phyloP scores from a whole-genome alignment of 2,329 filamentous ascomycete genomes.

The Ampelomyces quisqualis region DNA sequence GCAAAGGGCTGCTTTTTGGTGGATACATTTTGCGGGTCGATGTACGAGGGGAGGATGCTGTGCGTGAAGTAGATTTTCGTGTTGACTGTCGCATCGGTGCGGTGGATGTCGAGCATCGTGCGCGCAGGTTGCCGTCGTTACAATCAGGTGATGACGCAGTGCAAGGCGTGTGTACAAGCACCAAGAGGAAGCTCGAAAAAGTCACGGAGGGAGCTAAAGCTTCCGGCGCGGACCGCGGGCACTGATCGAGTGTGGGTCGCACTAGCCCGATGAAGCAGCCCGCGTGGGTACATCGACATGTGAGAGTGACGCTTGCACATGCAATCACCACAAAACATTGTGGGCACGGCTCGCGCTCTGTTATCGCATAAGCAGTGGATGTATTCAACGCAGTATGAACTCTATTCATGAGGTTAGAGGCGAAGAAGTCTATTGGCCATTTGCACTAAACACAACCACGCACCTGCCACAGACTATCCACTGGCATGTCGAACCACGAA shows the following conservation, averaged over 20 bases:
- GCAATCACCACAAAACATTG: neutral
- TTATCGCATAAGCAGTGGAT: neutral
- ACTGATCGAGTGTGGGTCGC: slow-evolving; percentile 1
- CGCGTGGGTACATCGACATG: slow-evolving; percentile 5
- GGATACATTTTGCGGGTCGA: slow-evolving; percentile 59
- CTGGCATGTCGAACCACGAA: neutral
- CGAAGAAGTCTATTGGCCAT: neutral
- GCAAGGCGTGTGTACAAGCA: neutral
- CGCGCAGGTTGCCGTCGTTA: neutral
- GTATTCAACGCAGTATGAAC: neutral
- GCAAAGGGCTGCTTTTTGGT: slow-evolving; percentile 75
- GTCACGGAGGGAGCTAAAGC: slow-evolving; percentile 1
- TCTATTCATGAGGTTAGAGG: neutral
- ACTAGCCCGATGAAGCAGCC: too few relatives aligned
- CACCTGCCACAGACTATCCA: too few relatives aligned
- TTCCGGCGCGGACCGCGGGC: slow-evolving; percentile 1
- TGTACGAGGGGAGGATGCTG: slow-evolving; percentile 63
- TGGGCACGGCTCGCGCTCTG: too few relatives aligned
- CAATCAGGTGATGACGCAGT: too few relatives aligned
- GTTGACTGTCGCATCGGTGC: slow-evolving; percentile 34
- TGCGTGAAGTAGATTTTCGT: slow-evolving; percentile 75
- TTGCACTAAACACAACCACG: too few relatives aligned
- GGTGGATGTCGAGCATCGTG: slow-evolving; percentile 41
- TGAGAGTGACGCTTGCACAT: neutral
- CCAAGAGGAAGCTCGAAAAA: neutral